These are phyloP conservation scores for Silene conica DNA, from an alignment of 148 eudicot genomes.

Conservation along the genomic window DNA sequence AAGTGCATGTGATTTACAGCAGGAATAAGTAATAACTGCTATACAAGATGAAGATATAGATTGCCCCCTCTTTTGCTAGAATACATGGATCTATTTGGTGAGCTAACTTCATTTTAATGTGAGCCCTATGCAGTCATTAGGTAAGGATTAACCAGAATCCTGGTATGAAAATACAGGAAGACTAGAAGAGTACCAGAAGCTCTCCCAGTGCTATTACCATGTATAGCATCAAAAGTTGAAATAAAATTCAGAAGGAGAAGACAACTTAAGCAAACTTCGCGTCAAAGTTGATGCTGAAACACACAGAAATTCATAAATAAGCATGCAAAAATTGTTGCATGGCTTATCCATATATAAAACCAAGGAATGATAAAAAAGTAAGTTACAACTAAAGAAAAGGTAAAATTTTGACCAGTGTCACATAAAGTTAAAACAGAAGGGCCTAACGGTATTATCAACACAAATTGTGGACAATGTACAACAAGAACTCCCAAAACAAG, in stretches of 20 bases:
- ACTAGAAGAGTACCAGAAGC: neutral
- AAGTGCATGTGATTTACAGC: conserved; percentile 1
- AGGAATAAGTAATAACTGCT: neutral
- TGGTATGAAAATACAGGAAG: neutral
- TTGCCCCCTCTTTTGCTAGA: neutral
- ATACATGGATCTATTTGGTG: neutral
- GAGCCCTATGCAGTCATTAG: neutral
- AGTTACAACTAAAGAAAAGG: no score
- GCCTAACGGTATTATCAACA: no score
- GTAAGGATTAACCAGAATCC: neutral
- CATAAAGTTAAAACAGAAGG: no score
- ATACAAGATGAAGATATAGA: no score
- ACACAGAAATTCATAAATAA: no score
- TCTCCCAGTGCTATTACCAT: neutral
- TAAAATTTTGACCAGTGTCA: no score
- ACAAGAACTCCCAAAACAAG: no score
- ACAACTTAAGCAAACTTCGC: neutral
- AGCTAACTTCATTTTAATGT: neutral
- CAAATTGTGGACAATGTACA: no score
- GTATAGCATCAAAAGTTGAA: neutral
- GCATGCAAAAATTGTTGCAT: no score
- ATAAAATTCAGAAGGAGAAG: neutral
- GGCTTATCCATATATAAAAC: no score
- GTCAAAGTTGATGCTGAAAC: neutral
- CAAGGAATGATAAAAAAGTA: no score